Conservation (phyloP, 192 early-diverging fungal species). For the Jimgerdemannia lactiflua region DNA sequence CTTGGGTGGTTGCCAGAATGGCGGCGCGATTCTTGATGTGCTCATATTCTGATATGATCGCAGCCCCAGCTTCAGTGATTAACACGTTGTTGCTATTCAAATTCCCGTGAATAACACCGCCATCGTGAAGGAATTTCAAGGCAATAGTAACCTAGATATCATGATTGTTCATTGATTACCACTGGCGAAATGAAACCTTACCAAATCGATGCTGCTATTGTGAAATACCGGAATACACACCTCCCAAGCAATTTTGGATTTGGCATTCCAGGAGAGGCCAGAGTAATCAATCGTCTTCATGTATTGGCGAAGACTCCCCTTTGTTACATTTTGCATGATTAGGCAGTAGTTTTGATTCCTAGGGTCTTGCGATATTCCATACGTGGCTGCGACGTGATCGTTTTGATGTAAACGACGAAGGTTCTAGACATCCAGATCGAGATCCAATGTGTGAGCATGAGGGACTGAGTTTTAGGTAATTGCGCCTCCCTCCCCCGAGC, state of each 20-base stretch:
- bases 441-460: neutral
- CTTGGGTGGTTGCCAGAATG: neutral
- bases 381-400: neutral
- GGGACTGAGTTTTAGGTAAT: too few relatives aligned
- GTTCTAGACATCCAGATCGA: neutral
- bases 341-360: neutral
- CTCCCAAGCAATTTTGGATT: neutral
- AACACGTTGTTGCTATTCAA: neutral
- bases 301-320: neutral
- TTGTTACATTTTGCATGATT: neutral
- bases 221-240: neutral
- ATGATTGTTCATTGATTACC: neutral
- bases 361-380: neutral
- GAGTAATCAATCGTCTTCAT: neutral
- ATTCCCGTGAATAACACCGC: neutral
- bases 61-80: neutral
- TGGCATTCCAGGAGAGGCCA: neutral
- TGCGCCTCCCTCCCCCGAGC: too few relatives aligned
- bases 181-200: neutral
- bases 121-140: neutral
- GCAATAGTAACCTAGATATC: neutral
- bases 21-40: neutral
- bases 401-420: neutral
- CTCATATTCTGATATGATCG: neutral
- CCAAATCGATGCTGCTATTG: too few relatives aligned